phyloP scores from a whole-genome alignment of 495 filamentous ascomycete genomes.

The Aspergillus bertholletiae region DNA sequence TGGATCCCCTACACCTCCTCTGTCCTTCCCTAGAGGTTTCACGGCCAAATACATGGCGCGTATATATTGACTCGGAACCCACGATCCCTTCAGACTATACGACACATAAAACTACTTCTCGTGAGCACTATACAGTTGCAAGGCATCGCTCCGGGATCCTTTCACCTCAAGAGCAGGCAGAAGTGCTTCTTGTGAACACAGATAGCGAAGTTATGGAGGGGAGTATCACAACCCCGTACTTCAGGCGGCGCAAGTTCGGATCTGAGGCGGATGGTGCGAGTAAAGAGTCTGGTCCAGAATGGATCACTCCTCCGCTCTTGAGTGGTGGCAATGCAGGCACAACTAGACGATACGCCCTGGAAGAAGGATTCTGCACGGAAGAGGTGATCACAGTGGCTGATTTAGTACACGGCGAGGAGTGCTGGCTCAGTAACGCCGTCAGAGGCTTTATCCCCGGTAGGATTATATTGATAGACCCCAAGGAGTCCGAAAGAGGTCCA shows the following conservation, averaged over 20 bases:
- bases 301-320: conserved; percentile 40
- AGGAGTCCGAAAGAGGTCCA: conserved; percentile 20
- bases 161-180: conserved; percentile 48
- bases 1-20: conserved; percentile 51
- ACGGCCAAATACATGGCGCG: conserved; percentile 27
- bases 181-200: conserved; percentile 71
- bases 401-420: conserved; percentile 67
- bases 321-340: conserved; percentile 82
- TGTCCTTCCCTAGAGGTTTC: conserved; percentile 28
- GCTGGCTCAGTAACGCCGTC: conserved; percentile 85
- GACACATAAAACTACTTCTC: conserved; percentile 69
- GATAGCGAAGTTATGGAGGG: conserved; percentile 79
- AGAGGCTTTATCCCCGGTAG: conserved; percentile 63
- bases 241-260: conserved; percentile 48
- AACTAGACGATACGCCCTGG: conserved; percentile 74
- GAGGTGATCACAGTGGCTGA: conserved; percentile 49
- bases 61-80: conserved; percentile 53
- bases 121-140: conserved; percentile 63
- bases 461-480: conserved; percentile 29
- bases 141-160: conserved; percentile 53
- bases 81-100: conserved; percentile 62
- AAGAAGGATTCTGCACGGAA: conserved; percentile 62
- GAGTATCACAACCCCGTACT: conserved; percentile 75
- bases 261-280: not conserved
- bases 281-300: conserved; percentile 12